Conservation (phyloP, 495 filamentous ascomycete genomes). For the Emericellopsis terricola region DNA sequence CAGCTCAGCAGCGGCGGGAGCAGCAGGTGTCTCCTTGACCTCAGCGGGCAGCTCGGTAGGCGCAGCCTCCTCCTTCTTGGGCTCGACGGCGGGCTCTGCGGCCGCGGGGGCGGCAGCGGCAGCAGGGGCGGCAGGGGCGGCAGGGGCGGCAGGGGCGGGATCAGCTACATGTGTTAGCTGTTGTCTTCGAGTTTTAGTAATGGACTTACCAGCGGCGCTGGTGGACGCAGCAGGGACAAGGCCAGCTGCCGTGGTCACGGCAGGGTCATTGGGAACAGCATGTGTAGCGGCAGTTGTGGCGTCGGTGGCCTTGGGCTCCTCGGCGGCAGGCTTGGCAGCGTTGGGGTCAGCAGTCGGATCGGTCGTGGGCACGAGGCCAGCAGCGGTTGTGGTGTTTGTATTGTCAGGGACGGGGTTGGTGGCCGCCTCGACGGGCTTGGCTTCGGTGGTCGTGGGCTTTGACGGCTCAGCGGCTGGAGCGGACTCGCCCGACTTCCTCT, state of each 20-base stretch:
- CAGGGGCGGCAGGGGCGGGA: too few species aligned
- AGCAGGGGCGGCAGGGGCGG: too few species aligned
- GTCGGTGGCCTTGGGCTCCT: neutral
- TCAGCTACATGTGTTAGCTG: too few species aligned
- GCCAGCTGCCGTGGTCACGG: too few species aligned
- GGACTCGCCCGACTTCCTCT: constrained; percentile 8
- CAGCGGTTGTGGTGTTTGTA: neutral
- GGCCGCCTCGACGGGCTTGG: constrained; percentile 7
- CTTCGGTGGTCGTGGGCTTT: constrained; percentile 3
- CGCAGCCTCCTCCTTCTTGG: neutral
- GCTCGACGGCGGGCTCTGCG: neutral
- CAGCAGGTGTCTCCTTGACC: neutral
- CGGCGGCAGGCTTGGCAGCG: neutral
- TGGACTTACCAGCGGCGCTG: too few species aligned
- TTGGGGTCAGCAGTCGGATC: constrained; percentile 1
- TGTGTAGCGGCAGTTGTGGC: neutral
- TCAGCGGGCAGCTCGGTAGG: neutral
- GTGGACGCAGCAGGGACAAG: too few species aligned
- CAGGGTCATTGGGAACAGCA: neutral
- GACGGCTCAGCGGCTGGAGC: constrained; percentile 2
- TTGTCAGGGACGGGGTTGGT: constrained; percentile 3
- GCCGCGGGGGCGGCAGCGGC: too few species aligned
- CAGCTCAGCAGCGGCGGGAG: neutral
- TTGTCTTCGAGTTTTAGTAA: too few species aligned
- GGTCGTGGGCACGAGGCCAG: neutral